phyloP scores from a whole-genome alignment of 306 rosid species.

The Medicago truncatula region MtrunA17r5.0-ANR NC_053044.1:32841501-32842000 shows the following conservation, averaged over 20 bases:
- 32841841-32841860: conserved; percentile 81
- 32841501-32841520: conserved; percentile 41
- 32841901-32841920: conserved; percentile 75
- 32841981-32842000: conserved; percentile 91
- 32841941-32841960: conserved; percentile 97
- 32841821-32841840: conserved; percentile 77
- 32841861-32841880: conserved; percentile 74
- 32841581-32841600: conserved; percentile 42
- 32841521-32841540: conserved; percentile 12
- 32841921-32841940: conserved; percentile 91
- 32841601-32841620: conserved; percentile 58
- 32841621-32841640: conserved; percentile 56
- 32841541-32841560: conserved; percentile 75
- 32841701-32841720: conserved; percentile 73
- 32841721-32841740: conserved; percentile 63
- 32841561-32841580: conserved; percentile 74
- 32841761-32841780: conserved; percentile 57
- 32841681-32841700: conserved; percentile 71
- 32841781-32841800: conserved; percentile 54
- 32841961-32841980: conserved; percentile 87
- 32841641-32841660: conserved; percentile 3
- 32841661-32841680: conserved; percentile 90
- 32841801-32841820: conserved; percentile 86
- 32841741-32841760: conserved; percentile 54
- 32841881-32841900: conserved; percentile 78